A percentile compares a stretch with the other conserved stretches of the same genome.
phyloP scores from a whole-genome alignment of 257 asterid genomes.

The Capsicum chinense region DNA sequence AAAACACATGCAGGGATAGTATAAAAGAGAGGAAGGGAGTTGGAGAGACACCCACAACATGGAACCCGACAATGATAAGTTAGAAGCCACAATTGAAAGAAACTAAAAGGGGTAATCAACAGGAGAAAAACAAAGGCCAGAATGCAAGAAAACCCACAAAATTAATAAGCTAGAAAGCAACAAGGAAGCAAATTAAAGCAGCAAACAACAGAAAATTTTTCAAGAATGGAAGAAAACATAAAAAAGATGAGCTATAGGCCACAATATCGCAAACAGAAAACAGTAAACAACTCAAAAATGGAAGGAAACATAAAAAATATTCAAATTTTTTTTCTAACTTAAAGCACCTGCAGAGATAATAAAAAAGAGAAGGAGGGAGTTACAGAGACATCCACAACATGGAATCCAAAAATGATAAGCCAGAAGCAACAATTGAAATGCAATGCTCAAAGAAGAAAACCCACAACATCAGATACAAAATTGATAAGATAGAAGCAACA shows the following conservation, averaged over 20 bases:
- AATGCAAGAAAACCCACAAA: neutral
- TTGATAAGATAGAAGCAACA: neutral
- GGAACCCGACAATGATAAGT: too few species aligned
- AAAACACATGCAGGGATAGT: neutral
- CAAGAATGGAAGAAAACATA: neutral
- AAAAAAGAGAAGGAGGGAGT: neutral
- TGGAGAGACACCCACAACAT: slow-evolving; percentile 49
- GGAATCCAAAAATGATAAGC: slow-evolving; percentile 13
- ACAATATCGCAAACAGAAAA: neutral
- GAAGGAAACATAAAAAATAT: neutral
- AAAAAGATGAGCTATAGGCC: neutral
- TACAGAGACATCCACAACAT: neutral
- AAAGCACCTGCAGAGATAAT: neutral
- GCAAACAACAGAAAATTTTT: neutral
- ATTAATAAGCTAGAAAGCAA: neutral
- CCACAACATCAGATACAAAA: neutral
- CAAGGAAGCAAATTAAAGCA: neutral
- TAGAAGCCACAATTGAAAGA: too few species aligned
- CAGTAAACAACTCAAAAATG: slow-evolving; percentile 5
- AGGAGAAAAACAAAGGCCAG: too few species aligned
- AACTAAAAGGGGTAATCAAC: too few species aligned
- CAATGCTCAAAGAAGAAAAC: neutral
- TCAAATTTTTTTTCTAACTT: neutral
- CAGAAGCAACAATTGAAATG: neutral
- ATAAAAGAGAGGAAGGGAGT: neutral